Evolutionary conservation across 2,329 filamentous ascomycete species (phyloP).

Genomic region (Grosmannia serpens): DNA sequence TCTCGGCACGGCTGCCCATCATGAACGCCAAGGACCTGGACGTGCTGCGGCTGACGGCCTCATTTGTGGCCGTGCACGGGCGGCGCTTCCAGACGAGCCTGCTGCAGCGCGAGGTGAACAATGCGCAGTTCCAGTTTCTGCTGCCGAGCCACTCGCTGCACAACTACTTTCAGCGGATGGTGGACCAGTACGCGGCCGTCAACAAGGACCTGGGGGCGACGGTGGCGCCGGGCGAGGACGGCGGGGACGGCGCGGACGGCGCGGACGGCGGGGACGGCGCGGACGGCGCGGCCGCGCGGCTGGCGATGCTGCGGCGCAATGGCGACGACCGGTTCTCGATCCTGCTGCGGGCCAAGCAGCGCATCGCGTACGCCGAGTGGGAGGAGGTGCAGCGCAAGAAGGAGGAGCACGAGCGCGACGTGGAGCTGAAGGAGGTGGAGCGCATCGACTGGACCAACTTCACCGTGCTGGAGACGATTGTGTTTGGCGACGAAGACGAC

Average conservation of each 20-base stretch:
- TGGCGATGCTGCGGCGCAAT: slow-evolving; percentile 63
- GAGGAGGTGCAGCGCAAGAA: slow-evolving; percentile 82
- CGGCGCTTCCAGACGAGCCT: slow-evolving; percentile 83
- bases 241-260: slow-evolving; percentile 75
- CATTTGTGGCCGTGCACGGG: slow-evolving; percentile 89
- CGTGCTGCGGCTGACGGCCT: slow-evolving; percentile 63
- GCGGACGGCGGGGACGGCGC: slow-evolving; percentile 56
- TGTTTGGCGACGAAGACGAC: slow-evolving; percentile 84
- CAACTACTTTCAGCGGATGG: slow-evolving; percentile 84
- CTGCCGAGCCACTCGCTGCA: slow-evolving; percentile 92
- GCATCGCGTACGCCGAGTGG: slow-evolving; percentile 77
- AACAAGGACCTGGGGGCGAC: slow-evolving; percentile 49
- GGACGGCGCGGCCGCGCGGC: slow-evolving; percentile 55
- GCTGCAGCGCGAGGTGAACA: slow-evolving; percentile 77
- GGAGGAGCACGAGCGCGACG: slow-evolving; percentile 74
- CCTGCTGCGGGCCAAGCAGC: slow-evolving; percentile 67
- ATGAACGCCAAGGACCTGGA: slow-evolving; percentile 90
- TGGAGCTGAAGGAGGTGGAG: slow-evolving; percentile 63
- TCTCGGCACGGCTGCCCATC: slow-evolving; percentile 92
- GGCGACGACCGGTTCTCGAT: slow-evolving; percentile 69
- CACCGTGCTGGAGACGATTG: slow-evolving; percentile 85
- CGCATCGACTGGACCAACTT: slow-evolving; percentile 99
- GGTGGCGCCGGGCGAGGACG: slow-evolving; percentile 46
- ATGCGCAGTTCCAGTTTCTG: slow-evolving; percentile 93
- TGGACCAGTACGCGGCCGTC: slow-evolving; percentile 86